Evolutionary conservation across 192 early-diverging fungal species (phyloP), one percentile per base, ranked within the genome.

Genomic region (Entomortierella parvispora): DNA sequence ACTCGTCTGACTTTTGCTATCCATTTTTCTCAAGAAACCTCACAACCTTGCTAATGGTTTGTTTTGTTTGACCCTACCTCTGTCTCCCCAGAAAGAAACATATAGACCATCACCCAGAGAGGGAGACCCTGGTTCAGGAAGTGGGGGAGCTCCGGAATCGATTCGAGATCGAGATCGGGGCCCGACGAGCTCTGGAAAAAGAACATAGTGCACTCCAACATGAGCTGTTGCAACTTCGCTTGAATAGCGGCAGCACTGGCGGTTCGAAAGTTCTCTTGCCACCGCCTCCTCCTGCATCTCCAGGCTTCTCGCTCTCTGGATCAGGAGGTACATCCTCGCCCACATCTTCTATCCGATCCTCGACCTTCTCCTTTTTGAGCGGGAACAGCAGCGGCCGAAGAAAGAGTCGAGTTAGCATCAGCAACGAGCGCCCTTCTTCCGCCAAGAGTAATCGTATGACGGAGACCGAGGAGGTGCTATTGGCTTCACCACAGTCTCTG

Each of bases 71-170:
- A n/a, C n/a, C n/a, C n/a, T n/a, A n/a, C n/a, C n/a, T n/a, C n/a
- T n/a, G n/a, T n/a, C n/a, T n/a, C n/a, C n/a, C n/a, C 23, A 77
- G 74, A 4, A 77, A 77, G 34, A 68, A 56, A 14, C 74, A 77
- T 52, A 47, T 68, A 1, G 74, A 77, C 9, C 74, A 77, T 56
- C 74, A 66, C 25, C 74, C 74, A 2, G 74, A 77, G 31, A 25
- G 66, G 53, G 59, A 77, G 12, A 33, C 52, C 6, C 32, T 77
- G 2, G 74, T 59, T 20, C 65, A 63, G 33, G 59, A 64, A 46
- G 37, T 77, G 0, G 53, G 47, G 14, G 65, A 68, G 26, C 65
- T 77, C 2, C 74, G 68, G 14, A 18, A 46, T 4, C 45, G 34
- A 45, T 44, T 68, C 14, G 43, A 68, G 9, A 57, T 64, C 4